Evolutionary conservation across 2,329 filamentous ascomycete species (phyloP).

Genomic region (Drechslera avenae): DNA sequence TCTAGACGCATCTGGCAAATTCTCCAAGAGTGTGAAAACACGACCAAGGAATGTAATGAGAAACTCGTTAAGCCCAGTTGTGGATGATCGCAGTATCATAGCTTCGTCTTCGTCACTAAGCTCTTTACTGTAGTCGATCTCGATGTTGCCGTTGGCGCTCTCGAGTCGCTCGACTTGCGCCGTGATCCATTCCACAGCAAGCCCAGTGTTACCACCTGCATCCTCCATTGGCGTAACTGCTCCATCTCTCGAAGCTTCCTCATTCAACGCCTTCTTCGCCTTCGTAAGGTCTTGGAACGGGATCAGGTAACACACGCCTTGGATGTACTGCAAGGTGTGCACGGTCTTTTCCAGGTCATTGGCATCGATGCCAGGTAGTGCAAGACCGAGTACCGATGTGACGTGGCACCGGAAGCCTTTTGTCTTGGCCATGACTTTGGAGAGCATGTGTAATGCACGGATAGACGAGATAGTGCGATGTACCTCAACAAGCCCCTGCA

Average conservation of each 20-base stretch:
- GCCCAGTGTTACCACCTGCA: conserved; percentile 49
- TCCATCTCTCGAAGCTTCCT: conserved; percentile 25
- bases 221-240: conserved; percentile 43
- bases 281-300: conserved; percentile 83
- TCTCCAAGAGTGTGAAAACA: conserved; percentile 94
- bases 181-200: conserved; percentile 93
- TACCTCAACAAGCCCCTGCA: conserved; percentile 96
- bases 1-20: conserved; percentile 86
- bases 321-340: conserved; percentile 92
- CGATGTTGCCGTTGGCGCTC: conserved; percentile 79
- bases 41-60: conserved; percentile 87
- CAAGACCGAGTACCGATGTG: conserved; percentile 88
- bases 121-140: conserved; percentile 83
- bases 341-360: conserved; percentile 97
- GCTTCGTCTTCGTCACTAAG: conserved; percentile 86
- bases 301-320: conserved; percentile 94
- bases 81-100: conserved; percentile 88
- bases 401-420: conserved; percentile 98
- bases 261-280: conserved; percentile 46
- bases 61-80: conserved; percentile 91
- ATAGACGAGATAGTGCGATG: conserved; percentile 94
- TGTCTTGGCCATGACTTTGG: conserved; percentile 85
- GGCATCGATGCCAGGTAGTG: conserved; percentile 93
- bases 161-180: conserved; percentile 95
- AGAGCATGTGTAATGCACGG: conserved; percentile 87